These are phyloP conservation scores for Chrysoporthe deuterocubensis DNA, from an alignment of 2,329 filamentous ascomycete species.

Conservation along the genomic window DNA sequence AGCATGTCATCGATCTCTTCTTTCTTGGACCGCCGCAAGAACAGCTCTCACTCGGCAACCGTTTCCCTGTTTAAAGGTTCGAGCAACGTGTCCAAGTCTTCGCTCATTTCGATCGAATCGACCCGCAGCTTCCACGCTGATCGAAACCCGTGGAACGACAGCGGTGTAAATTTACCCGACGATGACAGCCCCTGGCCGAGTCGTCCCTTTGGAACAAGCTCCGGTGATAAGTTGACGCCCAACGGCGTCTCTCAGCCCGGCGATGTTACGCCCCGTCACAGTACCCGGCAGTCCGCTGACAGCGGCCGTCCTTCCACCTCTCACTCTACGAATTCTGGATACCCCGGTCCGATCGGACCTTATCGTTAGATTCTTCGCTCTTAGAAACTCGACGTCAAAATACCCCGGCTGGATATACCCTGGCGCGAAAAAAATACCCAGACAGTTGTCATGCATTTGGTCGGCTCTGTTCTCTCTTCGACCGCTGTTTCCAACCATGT, in stretches of 20 bases:
- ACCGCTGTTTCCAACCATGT: constrained; percentile 40
- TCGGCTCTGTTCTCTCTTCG: constrained; percentile 44
- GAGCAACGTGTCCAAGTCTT: constrained; percentile 89
- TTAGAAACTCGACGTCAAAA: constrained; percentile 51
- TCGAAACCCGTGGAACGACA: constrained; percentile 98
- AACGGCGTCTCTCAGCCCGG: constrained; percentile 69
- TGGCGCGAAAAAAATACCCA: constrained; percentile 61
- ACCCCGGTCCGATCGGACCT: constrained; percentile 89
- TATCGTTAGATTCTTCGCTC: constrained; percentile 72
- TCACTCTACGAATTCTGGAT: constrained; percentile 94
- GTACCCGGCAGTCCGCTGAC: constrained; percentile 82
- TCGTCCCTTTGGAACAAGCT: constrained; percentile 68
- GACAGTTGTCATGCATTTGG: constrained; percentile 52
- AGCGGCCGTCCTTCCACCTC: constrained; percentile 92
- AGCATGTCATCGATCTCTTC: constrained; percentile 94
- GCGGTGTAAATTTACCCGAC: constrained; percentile 90
- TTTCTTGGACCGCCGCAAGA: constrained; percentile 95
- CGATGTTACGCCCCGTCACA: constrained; percentile 83
- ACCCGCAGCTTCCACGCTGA: constrained; percentile 88
- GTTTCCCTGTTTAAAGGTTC: constrained; percentile 91
- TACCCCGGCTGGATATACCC: constrained; percentile 69
- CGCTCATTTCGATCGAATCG: constrained; percentile 93
- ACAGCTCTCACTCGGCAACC: constrained; percentile 82
- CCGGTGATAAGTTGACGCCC: constrained; percentile 64
- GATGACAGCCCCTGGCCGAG: constrained; percentile 74